Evolutionary conservation across 2,329 filamentous ascomycete genomes (phyloP), one percentile per base, ranked within the genome.

Genomic region (Stagonosporopsis tanaceti): DNA sequence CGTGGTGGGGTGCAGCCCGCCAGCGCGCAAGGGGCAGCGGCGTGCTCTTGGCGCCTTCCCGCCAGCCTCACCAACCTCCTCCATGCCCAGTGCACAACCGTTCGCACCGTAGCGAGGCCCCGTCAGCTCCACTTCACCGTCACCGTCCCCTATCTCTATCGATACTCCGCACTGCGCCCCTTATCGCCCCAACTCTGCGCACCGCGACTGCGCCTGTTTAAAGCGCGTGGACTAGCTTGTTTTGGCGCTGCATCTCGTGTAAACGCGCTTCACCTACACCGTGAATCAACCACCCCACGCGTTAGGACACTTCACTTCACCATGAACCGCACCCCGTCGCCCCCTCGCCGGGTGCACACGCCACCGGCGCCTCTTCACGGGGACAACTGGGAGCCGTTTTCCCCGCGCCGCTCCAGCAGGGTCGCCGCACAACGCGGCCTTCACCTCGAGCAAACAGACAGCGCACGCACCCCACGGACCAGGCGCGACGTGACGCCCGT

Each of bases 311-410:
- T 54, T 44, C 51, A 54, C 41, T 35, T 45, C 61, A 66, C 47
- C 38, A 77, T 78, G 75, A 69, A 76, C 46, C 73, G 83, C 51
- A 90, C 89, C 40, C 88, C 89, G 63, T 85, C 88, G 47, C 87
- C 86, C 61, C 80, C 85, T 35, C 75, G 79, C 39, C 78, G 79
- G 62, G 77, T 90, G 60, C 86, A 81, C 72, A 91, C 88, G 46
- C 90, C 90, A 59, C 84, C 85, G 38, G 87, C 90, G 53, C 90
- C 90, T 45, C 84, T 84, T 57, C 84, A 87, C 70, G 90, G 89
- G 45, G 90, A 93, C 76, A 78, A 81, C 61, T 93, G 88, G 81
- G 85, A 91, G 69, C 90, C 90, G 41, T 93, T 87, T 71, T 87
- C 88, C 59, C 87, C 89, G 52, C 85, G 89, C 74, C 89, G 90